Percentiles rank a stretch among this genome's conserved stretches.
These are phyloP conservation scores for Reticulascus tulasneorum DNA, from an alignment of 2,329 filamentous ascomycete species.

Conservation along the genomic window DNA sequence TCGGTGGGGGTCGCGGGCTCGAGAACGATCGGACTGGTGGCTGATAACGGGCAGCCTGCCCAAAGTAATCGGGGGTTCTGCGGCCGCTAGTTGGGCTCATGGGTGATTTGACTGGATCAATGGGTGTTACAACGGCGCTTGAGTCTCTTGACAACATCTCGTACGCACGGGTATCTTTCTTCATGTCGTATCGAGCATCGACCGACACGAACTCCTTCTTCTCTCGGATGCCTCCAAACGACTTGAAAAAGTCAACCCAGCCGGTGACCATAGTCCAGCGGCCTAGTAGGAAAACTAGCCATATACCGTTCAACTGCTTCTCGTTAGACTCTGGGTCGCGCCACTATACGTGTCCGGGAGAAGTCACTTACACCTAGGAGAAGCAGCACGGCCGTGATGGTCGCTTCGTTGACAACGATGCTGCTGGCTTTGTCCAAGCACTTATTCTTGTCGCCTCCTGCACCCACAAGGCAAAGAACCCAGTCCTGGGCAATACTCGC, in stretches of 20 bases:
- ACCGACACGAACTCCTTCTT: constrained; percentile 85
- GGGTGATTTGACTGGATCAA: constrained; percentile 34
- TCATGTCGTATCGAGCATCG: constrained; percentile 64
- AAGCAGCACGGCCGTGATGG: constrained; percentile 75
- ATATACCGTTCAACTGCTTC: constrained; percentile 78
- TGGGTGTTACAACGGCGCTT: constrained; percentile 50
- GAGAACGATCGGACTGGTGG: constrained; percentile 53
- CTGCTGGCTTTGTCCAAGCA: constrained; percentile 60
- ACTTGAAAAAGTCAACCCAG: constrained; percentile 66
- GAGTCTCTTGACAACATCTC: constrained; percentile 70
- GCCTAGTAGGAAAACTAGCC: constrained; percentile 76
- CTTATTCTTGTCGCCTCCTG: constrained; percentile 55
- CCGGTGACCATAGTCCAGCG: constrained; percentile 81
- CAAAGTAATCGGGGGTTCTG: constrained; percentile 53
- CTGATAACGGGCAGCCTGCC: constrained; percentile 50
- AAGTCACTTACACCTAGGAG: constrained; percentile 66
- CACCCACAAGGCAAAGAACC: constrained; percentile 64
- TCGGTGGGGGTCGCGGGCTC: constrained; percentile 46
- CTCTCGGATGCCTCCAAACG: constrained; percentile 38
- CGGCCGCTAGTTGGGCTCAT: constrained; percentile 31
- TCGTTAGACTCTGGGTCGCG: too few relatives aligned
- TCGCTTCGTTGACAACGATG: constrained; percentile 70
- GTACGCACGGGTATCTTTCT: constrained; percentile 66
- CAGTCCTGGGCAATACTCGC: constrained; percentile 56
- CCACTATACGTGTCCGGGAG: too few relatives aligned